These are phyloP conservation scores for Globomyces sp. DNA, from an alignment of 371 early-diverging fungal species.

Conservation along the genomic window DNA sequence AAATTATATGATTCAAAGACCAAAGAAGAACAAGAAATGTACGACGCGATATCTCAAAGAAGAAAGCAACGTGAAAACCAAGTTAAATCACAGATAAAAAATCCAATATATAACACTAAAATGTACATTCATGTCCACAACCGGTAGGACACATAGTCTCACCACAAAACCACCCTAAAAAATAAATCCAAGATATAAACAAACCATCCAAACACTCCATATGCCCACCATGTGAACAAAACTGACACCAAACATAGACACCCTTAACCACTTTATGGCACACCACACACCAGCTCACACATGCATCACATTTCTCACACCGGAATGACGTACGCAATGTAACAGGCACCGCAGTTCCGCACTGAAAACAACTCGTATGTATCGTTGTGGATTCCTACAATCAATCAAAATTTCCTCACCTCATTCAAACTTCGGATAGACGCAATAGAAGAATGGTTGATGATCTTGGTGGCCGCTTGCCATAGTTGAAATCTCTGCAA, in stretches of 20 bases:
- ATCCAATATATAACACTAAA: neutral
- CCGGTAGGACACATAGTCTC: slow-evolving; percentile 4
- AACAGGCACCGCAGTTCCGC: neutral
- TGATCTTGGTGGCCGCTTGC: slow-evolving; percentile 8
- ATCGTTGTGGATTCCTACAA: slow-evolving; percentile 2
- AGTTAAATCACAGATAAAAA: too few species aligned
- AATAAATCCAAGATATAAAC: neutral
- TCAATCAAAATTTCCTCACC: too few species aligned
- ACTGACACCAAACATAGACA: slow-evolving; percentile 11
- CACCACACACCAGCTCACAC: neutral
- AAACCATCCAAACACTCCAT: slow-evolving; percentile 11
- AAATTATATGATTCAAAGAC: too few species aligned
- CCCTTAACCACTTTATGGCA: slow-evolving; percentile 9
- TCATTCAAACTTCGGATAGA: neutral
- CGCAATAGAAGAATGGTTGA: neutral
- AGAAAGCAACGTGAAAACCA: too few species aligned
- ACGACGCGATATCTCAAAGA: too few species aligned
- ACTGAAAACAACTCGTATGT: neutral
- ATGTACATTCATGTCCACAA: slow-evolving; percentile 7
- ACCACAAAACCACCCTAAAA: slow-evolving; percentile 7
- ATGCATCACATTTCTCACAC: slow-evolving; percentile 6
- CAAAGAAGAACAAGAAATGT: too few species aligned
- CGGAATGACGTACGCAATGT: neutral
- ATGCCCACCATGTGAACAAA: slow-evolving; percentile 12
- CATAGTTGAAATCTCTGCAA: neutral